Evolutionary conservation across 2,329 filamentous ascomycete genomes (phyloP).

Genomic region (Cordyceps tenuipes): DNA sequence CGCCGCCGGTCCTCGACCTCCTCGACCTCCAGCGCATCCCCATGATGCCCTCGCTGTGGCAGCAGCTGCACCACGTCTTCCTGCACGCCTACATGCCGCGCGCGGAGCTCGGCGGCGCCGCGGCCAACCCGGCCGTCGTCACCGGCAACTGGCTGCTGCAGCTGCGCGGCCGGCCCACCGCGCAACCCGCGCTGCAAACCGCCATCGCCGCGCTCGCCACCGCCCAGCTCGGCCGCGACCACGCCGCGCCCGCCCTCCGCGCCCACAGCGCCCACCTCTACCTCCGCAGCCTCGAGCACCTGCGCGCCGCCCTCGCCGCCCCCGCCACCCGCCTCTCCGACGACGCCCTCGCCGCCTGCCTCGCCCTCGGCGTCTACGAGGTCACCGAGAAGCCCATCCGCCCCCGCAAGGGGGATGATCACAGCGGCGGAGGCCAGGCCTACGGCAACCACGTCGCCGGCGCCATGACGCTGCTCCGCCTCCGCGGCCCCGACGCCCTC

Average conservation of each 20-base stretch:
- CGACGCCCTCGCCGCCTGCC: slow-evolving; percentile 12
- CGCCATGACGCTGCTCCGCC: slow-evolving; percentile 11
- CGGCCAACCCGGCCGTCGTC: neutral
- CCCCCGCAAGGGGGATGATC: no score
- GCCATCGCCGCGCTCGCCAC: slow-evolving; percentile 9
- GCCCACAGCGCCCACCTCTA: slow-evolving; percentile 9
- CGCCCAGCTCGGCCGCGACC: slow-evolving; percentile 5
- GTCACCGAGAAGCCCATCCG: slow-evolving; percentile 7
- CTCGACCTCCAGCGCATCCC: slow-evolving; percentile 1
- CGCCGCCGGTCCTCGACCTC: neutral
- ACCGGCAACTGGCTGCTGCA: slow-evolving; percentile 12
- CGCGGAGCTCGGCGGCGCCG: neutral
- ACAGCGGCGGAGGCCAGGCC: neutral
- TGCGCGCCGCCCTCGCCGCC: slow-evolving; percentile 3
- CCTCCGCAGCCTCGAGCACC: slow-evolving; percentile 4
- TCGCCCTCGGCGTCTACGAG: slow-evolving; percentile 11
- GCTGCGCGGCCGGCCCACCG: neutral
- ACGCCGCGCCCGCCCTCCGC: neutral
- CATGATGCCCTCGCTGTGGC: slow-evolving; percentile 6
- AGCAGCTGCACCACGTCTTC: slow-evolving; percentile 11
- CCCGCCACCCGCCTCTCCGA: neutral
- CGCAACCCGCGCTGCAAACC: slow-evolving; percentile 7
- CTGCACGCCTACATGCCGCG: slow-evolving; percentile 9
- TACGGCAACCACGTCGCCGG: slow-evolving; percentile 9
- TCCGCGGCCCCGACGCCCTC: slow-evolving; percentile 10